phyloP scores from a whole-genome alignment of 2,329 filamentous ascomycete species.

The Didymella keratinophila region DNA sequence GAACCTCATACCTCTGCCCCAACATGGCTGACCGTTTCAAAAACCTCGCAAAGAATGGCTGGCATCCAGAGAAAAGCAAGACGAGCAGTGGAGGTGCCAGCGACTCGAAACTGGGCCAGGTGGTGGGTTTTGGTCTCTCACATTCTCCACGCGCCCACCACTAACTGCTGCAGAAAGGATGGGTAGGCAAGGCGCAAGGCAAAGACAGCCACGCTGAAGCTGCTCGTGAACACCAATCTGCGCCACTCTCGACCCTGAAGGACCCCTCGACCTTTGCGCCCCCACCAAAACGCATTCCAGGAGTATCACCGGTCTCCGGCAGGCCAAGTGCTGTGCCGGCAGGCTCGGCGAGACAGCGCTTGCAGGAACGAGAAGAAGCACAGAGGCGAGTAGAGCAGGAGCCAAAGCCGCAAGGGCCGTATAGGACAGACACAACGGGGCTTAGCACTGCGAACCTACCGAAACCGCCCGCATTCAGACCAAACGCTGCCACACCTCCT shows the following conservation, averaged over 20 bases:
- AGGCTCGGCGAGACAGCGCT: slow-evolving; percentile 47
- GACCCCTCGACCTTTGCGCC: slow-evolving; percentile 82
- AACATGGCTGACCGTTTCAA: slow-evolving; percentile 47
- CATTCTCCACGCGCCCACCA: not conserved
- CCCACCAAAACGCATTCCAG: slow-evolving; percentile 70
- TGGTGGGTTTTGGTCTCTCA: slow-evolving; percentile 58
- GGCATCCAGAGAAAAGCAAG: slow-evolving; percentile 53
- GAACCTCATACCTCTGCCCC: slow-evolving; percentile 19
- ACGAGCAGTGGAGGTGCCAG: slow-evolving; percentile 45
- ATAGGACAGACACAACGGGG: slow-evolving; percentile 74
- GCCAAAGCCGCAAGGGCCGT: slow-evolving; percentile 66
- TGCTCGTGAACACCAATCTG: slow-evolving; percentile 60
- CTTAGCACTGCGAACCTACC: slow-evolving; percentile 73
- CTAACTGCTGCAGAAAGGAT: slow-evolving; percentile 59
- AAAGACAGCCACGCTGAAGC: slow-evolving; percentile 53
- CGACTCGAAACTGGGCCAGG: slow-evolving; percentile 62
- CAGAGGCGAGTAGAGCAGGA: slow-evolving; percentile 49
- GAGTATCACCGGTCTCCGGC: slow-evolving; percentile 31
- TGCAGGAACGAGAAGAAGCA: slow-evolving; percentile 48
- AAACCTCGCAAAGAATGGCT: slow-evolving; percentile 57
- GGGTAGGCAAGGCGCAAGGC: slow-evolving; percentile 62
- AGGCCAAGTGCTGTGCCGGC: slow-evolving; percentile 54
- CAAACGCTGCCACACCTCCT: slow-evolving; percentile 37
- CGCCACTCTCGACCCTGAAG: slow-evolving; percentile 73
- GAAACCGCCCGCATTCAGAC: slow-evolving; percentile 69